Evolutionary conservation across 2,329 filamentous ascomycete species (phyloP).

Genomic region (Cytospora piceae): DNA sequence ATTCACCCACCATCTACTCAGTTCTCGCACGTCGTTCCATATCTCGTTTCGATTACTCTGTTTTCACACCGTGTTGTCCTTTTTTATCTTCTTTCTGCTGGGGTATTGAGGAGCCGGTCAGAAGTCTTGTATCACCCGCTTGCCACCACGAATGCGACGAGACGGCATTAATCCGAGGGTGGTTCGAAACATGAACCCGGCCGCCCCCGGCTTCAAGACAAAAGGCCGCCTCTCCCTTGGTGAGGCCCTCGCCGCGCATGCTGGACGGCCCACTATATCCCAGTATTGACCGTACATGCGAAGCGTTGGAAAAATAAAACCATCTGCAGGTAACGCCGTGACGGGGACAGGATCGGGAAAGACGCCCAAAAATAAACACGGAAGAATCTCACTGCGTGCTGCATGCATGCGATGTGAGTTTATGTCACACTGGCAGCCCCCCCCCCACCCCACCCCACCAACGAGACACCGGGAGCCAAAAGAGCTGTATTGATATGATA

Average conservation of each 20-base stretch:
- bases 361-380: not conserved
- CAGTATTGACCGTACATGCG: not conserved
- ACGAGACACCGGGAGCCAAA: not conserved
- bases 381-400: not conserved
- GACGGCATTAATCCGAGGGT: too few species aligned
- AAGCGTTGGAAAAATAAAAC: not conserved
- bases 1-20: too few species aligned
- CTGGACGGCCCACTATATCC: not conserved
- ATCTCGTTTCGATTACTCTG: too few species aligned
- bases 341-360: not conserved
- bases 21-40: too few species aligned
- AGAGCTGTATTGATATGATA: not conserved
- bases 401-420: not conserved
- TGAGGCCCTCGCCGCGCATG: not conserved
- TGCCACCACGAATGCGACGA: too few species aligned
- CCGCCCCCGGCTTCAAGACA: not conserved
- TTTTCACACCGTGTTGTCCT: too few species aligned
- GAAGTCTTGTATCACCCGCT: too few species aligned
- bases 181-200: not conserved
- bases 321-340: not conserved
- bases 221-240: not conserved
- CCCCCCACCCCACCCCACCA: not conserved
- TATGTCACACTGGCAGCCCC: not conserved
- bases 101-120: too few species aligned
- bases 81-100: too few species aligned